A percentile compares a stretch with the other conserved stretches of the same genome.
Evolutionary conservation across 1,139 yeast genomes (phyloP).

Genomic region (Arxiozyma bovina): DNA sequence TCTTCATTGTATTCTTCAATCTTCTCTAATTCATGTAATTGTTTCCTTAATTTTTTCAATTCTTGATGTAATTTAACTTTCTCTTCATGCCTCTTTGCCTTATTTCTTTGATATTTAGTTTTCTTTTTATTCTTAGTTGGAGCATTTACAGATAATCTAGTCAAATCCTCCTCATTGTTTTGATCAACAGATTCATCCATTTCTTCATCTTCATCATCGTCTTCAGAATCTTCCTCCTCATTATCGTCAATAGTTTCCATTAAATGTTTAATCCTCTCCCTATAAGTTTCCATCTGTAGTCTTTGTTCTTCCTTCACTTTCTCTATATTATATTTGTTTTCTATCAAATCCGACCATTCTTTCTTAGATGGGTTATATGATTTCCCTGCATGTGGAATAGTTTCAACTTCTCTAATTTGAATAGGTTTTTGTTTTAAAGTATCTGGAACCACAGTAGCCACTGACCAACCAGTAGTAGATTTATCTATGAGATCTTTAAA

Average conservation of each 20-base stretch:
- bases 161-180: conserved; percentile 31
- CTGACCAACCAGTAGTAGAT: conserved; percentile 43
- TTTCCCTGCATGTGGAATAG: conserved; percentile 71
- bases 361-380: conserved; percentile 87
- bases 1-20: conserved; percentile 44
- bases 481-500: conserved; percentile 38
- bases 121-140: conserved; percentile 65
- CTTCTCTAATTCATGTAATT: conserved; percentile 49
- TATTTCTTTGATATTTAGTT: conserved; percentile 70
- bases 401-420: conserved; percentile 39
- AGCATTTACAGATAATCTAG: conserved; percentile 57
- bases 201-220: conserved; percentile 31
- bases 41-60: conserved; percentile 48
- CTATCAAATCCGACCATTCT: conserved; percentile 69
- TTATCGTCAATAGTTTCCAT: conserved; percentile 54
- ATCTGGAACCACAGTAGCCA: conserved; percentile 45
- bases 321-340: conserved; percentile 59
- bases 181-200: conserved; percentile 36
- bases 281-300: conserved; percentile 50
- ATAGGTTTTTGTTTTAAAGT: conserved; percentile 53
- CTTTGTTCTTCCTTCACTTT: conserved; percentile 59
- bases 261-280: conserved; percentile 52
- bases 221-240: conserved; percentile 38
- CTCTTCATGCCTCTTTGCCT: conserved; percentile 56
- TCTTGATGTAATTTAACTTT: conserved; percentile 47